Evolutionary conservation across 2,329 filamentous ascomycete species (phyloP).

Genomic region (Didymella lethalis): DNA sequence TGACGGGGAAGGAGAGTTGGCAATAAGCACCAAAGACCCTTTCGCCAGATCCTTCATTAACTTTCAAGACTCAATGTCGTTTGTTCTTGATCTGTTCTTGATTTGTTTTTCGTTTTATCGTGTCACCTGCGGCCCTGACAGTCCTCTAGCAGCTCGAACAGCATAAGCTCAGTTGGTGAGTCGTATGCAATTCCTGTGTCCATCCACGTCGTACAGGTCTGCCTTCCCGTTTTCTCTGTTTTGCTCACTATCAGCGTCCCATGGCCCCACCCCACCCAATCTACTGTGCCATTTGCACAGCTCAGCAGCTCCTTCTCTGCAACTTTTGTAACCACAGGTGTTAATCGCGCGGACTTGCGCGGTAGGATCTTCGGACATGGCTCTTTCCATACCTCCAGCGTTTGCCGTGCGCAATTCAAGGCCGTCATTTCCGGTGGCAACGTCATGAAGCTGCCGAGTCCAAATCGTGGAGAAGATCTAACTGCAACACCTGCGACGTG

Average conservation of each 20-base stretch:
- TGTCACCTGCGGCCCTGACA: slow-evolving; percentile 15
- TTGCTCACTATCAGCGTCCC: slow-evolving; percentile 14
- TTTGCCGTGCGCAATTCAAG: slow-evolving; percentile 6
- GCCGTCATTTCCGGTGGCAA: background rate
- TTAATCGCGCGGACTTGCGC: slow-evolving; percentile 18
- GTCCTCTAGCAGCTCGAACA: slow-evolving; percentile 17
- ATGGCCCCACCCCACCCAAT: slow-evolving; percentile 9
- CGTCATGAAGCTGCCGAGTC: slow-evolving; percentile 25
- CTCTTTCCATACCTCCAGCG: slow-evolving; percentile 24
- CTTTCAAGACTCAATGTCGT: background rate
- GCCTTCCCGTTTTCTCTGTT: background rate
- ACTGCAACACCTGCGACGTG: slow-evolving; percentile 22
- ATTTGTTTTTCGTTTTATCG: background rate
- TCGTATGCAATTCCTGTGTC: slow-evolving; percentile 14
- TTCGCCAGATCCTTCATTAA: background rate
- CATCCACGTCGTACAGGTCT: slow-evolving; percentile 11
- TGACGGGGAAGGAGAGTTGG: no score
- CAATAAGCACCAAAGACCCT: background rate
- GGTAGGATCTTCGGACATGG: slow-evolving; percentile 9
- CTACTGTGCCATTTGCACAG: background rate
- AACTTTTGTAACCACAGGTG: slow-evolving; percentile 11
- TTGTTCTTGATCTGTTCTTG: background rate
- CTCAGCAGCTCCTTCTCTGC: slow-evolving; percentile 16
- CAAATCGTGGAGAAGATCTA: slow-evolving; percentile 21
- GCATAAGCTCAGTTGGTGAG: slow-evolving; percentile 19